Conservation (phyloP, 2,329 filamentous ascomycete genomes). For the Colletotrichum tropicale region DNA sequence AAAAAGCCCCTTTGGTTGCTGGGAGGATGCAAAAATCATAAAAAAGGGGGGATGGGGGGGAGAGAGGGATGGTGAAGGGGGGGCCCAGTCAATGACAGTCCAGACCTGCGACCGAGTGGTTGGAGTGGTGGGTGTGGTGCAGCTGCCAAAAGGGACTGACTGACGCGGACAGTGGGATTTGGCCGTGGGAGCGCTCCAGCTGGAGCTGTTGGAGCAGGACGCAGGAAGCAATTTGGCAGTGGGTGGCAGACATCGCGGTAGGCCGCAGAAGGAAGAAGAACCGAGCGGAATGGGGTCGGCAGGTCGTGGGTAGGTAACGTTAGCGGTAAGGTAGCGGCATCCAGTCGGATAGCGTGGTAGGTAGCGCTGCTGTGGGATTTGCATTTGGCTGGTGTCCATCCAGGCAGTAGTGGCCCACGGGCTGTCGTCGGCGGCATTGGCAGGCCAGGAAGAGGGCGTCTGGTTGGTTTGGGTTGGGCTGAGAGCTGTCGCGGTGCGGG, state of each 20-base stretch:
- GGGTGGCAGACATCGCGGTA: not conserved
- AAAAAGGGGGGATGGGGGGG: not conserved
- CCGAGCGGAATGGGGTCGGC: slow-evolving; percentile 9
- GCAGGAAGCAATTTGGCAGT: not conserved
- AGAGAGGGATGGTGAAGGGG: not conserved
- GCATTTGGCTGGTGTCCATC: slow-evolving; percentile 12
- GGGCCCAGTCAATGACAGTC: not conserved
- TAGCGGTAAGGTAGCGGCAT: slow-evolving; percentile 4
- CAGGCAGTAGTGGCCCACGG: not conserved
- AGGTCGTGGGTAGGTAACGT: slow-evolving; percentile 8
- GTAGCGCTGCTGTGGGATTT: slow-evolving; percentile 10
- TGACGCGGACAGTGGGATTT: not conserved
- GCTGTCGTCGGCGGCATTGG: not conserved
- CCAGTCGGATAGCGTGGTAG: not conserved
- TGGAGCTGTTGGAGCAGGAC: not conserved
- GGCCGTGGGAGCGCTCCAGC: not conserved
- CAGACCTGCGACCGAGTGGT: slow-evolving; percentile 7
- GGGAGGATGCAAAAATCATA: slow-evolving; percentile 7
- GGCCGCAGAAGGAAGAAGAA: not conserved
- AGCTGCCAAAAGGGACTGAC: not conserved
- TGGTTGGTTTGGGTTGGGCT: not conserved
- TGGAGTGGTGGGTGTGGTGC: slow-evolving; percentile 1
- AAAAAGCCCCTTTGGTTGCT: not conserved
- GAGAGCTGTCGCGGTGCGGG: not conserved
- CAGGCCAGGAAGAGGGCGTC: not conserved